A percentile compares a stretch with the other conserved stretches of the same genome.
phyloP scores from a whole-genome alignment of 331 rosid genomes.

The Acacia pycnantha region DNA sequence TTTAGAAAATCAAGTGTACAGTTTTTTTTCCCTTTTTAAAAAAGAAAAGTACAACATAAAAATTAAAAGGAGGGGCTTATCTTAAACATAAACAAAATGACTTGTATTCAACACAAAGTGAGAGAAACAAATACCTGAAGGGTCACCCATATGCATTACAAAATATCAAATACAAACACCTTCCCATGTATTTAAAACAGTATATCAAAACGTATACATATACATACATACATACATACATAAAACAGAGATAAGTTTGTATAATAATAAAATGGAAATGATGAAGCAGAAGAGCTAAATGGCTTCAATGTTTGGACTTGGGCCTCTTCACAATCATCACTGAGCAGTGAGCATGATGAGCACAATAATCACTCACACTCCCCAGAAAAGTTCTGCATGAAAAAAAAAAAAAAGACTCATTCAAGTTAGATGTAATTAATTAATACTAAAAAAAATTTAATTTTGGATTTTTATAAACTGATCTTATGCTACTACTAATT shows the following conservation, averaged over 20 bases:
- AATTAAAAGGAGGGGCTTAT: neutral
- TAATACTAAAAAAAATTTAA: neutral
- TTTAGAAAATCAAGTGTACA: too few relatives aligned
- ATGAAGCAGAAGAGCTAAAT: neutral
- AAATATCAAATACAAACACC: neutral
- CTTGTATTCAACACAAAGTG: neutral
- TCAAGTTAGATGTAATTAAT: neutral
- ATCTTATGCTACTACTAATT: neutral
- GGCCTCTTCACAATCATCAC: constrained; percentile 58
- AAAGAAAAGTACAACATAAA: neutral
- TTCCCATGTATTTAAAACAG: neutral
- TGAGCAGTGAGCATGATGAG: constrained; percentile 54
- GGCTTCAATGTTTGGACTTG: constrained; percentile 12
- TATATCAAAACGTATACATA: neutral
- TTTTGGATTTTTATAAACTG: neutral
- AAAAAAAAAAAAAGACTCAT: neutral
- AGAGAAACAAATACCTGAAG: neutral
- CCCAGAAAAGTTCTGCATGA: constrained; percentile 41
- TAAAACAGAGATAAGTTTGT: neutral
- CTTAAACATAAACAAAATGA: neutral
- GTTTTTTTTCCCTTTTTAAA: too few relatives aligned
- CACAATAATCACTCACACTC: constrained; percentile 58
- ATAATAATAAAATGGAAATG: neutral
- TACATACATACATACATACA: too few relatives aligned
- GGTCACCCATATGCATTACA: neutral